phyloP scores from a whole-genome alignment of 1,284 basidiomycete species.

The Trichosporon ovoides region DNA sequence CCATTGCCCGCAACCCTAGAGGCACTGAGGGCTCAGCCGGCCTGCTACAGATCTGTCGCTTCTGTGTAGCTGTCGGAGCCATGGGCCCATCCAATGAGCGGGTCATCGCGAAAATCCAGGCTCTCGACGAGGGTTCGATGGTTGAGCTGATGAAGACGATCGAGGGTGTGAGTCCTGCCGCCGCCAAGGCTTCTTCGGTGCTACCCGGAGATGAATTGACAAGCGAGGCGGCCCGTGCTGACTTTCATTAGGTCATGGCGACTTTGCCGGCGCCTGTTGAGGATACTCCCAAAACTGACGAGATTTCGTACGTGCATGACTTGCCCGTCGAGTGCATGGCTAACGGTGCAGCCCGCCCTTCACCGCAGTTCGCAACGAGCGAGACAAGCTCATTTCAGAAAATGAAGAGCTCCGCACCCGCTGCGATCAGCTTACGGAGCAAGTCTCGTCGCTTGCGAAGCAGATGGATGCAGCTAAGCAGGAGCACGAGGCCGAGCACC shows the following conservation, averaged over 20 bases:
- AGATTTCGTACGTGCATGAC: constrained; percentile 7
- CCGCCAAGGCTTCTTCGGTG: not conserved
- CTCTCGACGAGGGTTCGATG: constrained; percentile 41
- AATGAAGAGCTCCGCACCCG: constrained; percentile 38
- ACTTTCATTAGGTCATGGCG: constrained; percentile 27
- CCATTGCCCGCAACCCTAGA: constrained; percentile 35
- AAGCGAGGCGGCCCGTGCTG: not conserved
- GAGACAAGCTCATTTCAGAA: constrained; percentile 36
- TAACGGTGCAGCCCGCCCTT: constrained; percentile 13
- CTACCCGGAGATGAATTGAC: not conserved
- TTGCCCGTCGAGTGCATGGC: not conserved
- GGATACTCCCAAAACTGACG: constrained; percentile 2
- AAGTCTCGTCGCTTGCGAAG: constrained; percentile 38
- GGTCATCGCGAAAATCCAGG: constrained; percentile 44
- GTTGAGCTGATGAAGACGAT: constrained; percentile 46
- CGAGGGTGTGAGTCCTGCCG: constrained; percentile 33
- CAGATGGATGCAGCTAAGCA: constrained; percentile 22
- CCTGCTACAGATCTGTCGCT: constrained; percentile 34
- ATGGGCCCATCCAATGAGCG: constrained; percentile 44
- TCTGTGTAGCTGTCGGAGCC: constrained; percentile 39
- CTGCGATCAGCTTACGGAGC: constrained; percentile 36
- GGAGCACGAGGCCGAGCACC: constrained; percentile 11
- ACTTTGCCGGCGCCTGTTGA: constrained; percentile 28
- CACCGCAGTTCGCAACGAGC: constrained; percentile 28
- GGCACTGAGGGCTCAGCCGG: constrained; percentile 29